phyloP scores from a whole-genome alignment of 768 basidiomycete species.

The Termitomyces sp. region DNA sequence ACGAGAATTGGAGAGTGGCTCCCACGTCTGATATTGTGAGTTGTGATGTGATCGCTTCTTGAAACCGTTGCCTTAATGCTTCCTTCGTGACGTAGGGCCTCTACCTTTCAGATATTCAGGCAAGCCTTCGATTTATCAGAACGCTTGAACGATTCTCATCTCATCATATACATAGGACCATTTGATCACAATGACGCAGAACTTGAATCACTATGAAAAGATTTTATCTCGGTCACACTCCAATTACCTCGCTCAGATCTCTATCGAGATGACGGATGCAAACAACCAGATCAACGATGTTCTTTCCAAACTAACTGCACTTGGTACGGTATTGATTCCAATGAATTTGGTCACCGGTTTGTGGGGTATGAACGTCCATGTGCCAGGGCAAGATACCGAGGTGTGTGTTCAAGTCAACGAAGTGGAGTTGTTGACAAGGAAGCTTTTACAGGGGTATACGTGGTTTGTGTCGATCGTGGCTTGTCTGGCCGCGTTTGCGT shows the following conservation, averaged over 20 bases:
- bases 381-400: slow-evolving; percentile 71
- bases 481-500: slow-evolving; percentile 71
- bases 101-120: slow-evolving; percentile 93
- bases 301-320: slow-evolving; percentile 90
- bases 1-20: slow-evolving; percentile 98
- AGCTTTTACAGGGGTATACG: slow-evolving; percentile 38
- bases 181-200: slow-evolving; percentile 99
- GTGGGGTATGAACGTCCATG: slow-evolving; percentile 99
- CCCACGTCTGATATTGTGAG: slow-evolving; percentile 94
- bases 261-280: slow-evolving; percentile 99
- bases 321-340: slow-evolving; percentile 95
- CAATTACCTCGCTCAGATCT: slow-evolving; percentile 98
- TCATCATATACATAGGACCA: slow-evolving; percentile 55
- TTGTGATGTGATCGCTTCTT: slow-evolving; percentile 2
- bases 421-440: slow-evolving; percentile 15
- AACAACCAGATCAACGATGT: slow-evolving; percentile 99
- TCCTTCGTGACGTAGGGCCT: slow-evolving; percentile 54
- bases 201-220: slow-evolving; percentile 99
- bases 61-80: neutral
- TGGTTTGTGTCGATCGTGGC: slow-evolving; percentile 91
- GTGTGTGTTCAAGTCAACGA: slow-evolving; percentile 24
- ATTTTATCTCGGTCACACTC: slow-evolving; percentile 98
- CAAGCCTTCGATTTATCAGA: slow-evolving; percentile 13
- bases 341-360: slow-evolving; percentile 97
- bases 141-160: neutral